Base-by-base conservation (phyloP, 257 asterid species). In the Rehmannia glutinosa region DNA sequence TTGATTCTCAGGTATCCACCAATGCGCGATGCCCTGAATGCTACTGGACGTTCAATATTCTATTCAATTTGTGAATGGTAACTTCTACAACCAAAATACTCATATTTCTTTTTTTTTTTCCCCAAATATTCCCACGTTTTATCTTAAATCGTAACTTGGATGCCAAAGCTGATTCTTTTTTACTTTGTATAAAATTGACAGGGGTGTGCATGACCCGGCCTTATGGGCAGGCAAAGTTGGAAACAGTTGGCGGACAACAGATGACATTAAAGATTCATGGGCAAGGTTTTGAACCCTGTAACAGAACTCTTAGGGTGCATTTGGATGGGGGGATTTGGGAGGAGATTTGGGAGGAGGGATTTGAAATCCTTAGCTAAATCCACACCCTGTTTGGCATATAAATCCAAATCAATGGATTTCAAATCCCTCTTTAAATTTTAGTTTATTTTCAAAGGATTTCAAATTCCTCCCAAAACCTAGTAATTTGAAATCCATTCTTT, bases 161-260 rank as follows among this genome's bases (percentile, higher is more conserved):
- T 25, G 20, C 49, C 39, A 27, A 4, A 6, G 16, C 10, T 25
- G 23, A 21, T 4, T 43, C 16, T 42, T 16, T 62, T 69, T 53
- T 69, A 52, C 56, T 66, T 67, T 73, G 19, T 41, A 42, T 5
- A 54, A 36, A 62, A 56, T 28, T 70, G 64, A 20, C 82, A 87
- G 98, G 98, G 98, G 98, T 5, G 88, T 65, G 54, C 82, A 87
- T 56, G 96, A 89, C 61, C 98, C 97, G 42, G 97, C 98, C 24
- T 49, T 85, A 64, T 92, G 98, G 98, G 98, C 96, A 20, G 87
- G 86, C 50, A 76, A 74, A 36, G 80, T 89, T 68, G 97, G 98
- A 68, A 92, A 92, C 81, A 92, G 98, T 73, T 92, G 97, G 98
- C 82, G 98, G 35, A 92, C 97, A 19, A 89, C 98, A 30, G 83